Conservation (phyloP, 257 asterid species). For the Anisodus tanguticus region DNA sequence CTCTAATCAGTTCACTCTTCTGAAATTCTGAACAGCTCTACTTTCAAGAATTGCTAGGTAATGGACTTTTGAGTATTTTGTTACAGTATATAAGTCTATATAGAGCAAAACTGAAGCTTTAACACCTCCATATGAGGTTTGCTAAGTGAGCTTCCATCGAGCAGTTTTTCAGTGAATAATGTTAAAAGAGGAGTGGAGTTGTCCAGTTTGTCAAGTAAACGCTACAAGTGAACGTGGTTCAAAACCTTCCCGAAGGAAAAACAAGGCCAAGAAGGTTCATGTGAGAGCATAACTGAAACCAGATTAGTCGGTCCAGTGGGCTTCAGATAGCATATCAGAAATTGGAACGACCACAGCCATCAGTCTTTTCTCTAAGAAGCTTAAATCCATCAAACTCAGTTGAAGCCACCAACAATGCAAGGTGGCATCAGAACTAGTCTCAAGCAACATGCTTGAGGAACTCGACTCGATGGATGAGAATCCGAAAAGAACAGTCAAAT, state of each 20-base stretch:
- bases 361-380: constrained; percentile 40
- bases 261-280: constrained; percentile 55
- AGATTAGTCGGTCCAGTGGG: background rate
- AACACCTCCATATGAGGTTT: too few relatives aligned
- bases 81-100: too few relatives aligned
- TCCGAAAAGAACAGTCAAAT: background rate
- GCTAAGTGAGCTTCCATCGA: constrained; percentile 27
- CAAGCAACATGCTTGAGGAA: background rate
- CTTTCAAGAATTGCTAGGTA: too few relatives aligned
- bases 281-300: constrained; percentile 27
- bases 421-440: background rate
- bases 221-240: constrained; percentile 37
- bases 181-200: constrained; percentile 35
- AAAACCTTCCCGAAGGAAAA: constrained; percentile 54
- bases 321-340: background rate
- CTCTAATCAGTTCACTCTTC: too few relatives aligned
- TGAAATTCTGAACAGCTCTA: too few relatives aligned
- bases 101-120: too few relatives aligned
- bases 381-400: constrained; percentile 11
- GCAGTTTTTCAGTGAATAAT: constrained; percentile 12
- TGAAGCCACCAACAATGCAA: constrained; percentile 24
- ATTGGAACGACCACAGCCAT: constrained; percentile 36
- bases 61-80: too few relatives aligned
- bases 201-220: constrained; percentile 55
- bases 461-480: background rate